These are phyloP conservation scores for Venturia effusa DNA, from an alignment of 2,329 filamentous ascomycete species.

Conservation along the genomic window DNA sequence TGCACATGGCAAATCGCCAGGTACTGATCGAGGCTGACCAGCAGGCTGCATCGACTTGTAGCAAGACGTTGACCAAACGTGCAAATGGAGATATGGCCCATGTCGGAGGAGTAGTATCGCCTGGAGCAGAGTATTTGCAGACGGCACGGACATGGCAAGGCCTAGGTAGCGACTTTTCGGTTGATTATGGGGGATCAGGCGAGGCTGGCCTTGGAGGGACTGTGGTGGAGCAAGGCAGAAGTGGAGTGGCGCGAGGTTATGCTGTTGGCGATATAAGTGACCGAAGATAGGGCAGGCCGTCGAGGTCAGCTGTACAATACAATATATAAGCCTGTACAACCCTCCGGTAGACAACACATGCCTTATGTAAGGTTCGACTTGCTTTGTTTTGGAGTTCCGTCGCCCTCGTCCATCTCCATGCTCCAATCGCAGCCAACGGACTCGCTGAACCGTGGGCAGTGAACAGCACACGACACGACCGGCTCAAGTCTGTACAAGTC, in stretches of 20 bases:
- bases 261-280: constrained; percentile 45
- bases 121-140: constrained; percentile 77
- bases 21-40: constrained; percentile 16
- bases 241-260: constrained; percentile 84
- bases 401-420: neutral
- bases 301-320: neutral
- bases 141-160: constrained; percentile 85
- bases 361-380: neutral
- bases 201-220: constrained; percentile 45
- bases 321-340: neutral
- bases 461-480: neutral
- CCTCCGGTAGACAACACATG: neutral
- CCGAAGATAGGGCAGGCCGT: neutral
- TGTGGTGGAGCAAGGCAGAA: constrained; percentile 71
- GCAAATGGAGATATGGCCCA: constrained; percentile 62
- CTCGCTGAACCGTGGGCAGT: neutral
- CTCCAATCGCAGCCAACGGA: neutral
- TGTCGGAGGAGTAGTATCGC: constrained; percentile 79
- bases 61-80: constrained; percentile 50
- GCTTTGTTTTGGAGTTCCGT: neutral
- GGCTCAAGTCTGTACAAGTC: no score
- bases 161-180: constrained; percentile 72
- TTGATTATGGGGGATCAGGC: constrained; percentile 47
- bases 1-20: constrained; percentile 29
- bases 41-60: constrained; percentile 15